Conservation (phyloP, 352 stramenopile genomes). For the Globisporangium nagaii region DNA sequence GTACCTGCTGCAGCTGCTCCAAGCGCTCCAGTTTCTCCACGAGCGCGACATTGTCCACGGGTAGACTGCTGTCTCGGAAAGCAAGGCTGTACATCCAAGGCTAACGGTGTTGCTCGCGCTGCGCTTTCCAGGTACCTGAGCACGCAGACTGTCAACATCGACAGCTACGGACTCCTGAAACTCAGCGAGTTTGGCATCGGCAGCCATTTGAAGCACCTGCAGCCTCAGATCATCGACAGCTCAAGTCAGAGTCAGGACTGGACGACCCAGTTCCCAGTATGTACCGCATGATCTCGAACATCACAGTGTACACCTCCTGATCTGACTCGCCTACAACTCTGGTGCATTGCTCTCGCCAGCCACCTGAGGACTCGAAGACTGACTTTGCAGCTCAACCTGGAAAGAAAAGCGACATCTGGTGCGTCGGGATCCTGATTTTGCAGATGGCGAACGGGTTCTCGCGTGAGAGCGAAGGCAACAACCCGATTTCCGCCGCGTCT, state of each 20-base stretch:
- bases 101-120: no score
- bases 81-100: no score
- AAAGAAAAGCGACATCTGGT: constrained; percentile 52
- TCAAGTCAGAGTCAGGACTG: constrained; percentile 11
- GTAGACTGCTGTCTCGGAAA: constrained; percentile 17
- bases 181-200: constrained; percentile 46
- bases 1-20: constrained; percentile 55
- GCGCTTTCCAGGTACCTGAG: constrained; percentile 40
- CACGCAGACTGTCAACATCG: constrained; percentile 47
- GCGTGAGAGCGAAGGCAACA: constrained; percentile 9
- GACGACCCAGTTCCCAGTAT: constrained; percentile 16
- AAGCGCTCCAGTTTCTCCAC: constrained; percentile 49
- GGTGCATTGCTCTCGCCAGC: constrained; percentile 9
- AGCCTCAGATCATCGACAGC: neutral
- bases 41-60: constrained; percentile 35
- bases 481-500: neutral
- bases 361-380: constrained; percentile 18
- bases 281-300: neutral
- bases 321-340: neutral
- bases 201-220: constrained; percentile 1
- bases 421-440: constrained; percentile 42
- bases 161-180: constrained; percentile 53
- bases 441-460: constrained; percentile 34
- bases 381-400: constrained; percentile 5
- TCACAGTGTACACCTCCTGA: neutral